Evolutionary conservation across 2,329 filamentous ascomycete genomes (phyloP).

Genomic region (Eutypella sp.): DNA sequence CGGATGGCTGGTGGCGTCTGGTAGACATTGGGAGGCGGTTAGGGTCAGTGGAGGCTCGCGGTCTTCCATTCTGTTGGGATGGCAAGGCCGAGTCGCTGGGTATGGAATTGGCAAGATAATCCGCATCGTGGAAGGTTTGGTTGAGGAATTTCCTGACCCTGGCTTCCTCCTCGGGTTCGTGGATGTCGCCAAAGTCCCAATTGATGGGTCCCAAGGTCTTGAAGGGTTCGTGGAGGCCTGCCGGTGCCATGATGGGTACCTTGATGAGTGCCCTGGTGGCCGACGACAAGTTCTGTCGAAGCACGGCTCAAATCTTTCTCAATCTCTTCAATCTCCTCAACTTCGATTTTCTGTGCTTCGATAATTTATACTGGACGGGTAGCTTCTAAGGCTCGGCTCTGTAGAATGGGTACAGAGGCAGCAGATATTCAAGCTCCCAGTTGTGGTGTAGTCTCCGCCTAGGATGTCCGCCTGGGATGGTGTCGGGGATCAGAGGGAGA

Average conservation of each 20-base stretch:
- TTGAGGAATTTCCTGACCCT: conserved; percentile 49
- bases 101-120: conserved; percentile 71
- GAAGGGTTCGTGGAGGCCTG: conserved; percentile 48
- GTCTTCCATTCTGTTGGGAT: conserved; percentile 37
- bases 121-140: conserved; percentile 60
- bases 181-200: conserved; percentile 38
- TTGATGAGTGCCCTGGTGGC: too few species aligned
- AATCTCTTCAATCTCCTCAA: too few species aligned
- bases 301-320: too few species aligned
- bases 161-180: neutral
- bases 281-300: too few species aligned
- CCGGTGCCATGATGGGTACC: neutral
- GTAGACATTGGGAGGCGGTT: conserved; percentile 40
- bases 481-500: too few species aligned
- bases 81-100: conserved; percentile 50
- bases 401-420: too few species aligned
- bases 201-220: conserved; percentile 47
- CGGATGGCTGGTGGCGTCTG: conserved; percentile 44
- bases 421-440: too few species aligned
- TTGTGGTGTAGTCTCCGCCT: too few species aligned
- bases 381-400: too few species aligned
- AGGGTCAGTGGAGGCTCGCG: conserved; percentile 54
- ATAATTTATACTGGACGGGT: too few species aligned
- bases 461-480: too few species aligned
- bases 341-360: too few species aligned